phyloP scores from a whole-genome alignment of 352 stramenopile species.

The Thalassiosira hispida region DNA sequence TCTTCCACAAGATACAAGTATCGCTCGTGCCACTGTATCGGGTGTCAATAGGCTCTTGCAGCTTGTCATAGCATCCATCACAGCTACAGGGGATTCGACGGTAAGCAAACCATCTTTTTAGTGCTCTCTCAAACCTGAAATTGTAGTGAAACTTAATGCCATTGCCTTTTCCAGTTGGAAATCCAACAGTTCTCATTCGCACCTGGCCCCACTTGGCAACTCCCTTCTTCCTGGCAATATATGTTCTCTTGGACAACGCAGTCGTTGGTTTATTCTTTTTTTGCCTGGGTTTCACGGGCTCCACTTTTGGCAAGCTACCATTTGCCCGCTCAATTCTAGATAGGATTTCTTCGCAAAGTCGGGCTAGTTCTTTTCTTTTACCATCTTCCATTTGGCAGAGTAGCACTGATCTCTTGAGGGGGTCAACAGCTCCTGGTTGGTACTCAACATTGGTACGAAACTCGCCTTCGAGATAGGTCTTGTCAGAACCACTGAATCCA shows the following conservation, averaged over 20 bases:
- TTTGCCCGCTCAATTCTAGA: not conserved
- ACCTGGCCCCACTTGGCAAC: not conserved
- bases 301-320: not conserved
- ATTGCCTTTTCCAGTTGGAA: not conserved
- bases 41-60: not conserved
- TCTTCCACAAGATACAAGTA: not conserved
- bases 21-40: not conserved
- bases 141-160: not conserved
- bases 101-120: not conserved
- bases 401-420: not conserved
- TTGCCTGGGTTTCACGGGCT: not conserved
- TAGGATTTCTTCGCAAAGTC: not conserved
- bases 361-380: not conserved
- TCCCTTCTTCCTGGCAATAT: not conserved
- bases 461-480: not conserved
- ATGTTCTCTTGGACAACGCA: not conserved
- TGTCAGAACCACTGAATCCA: not conserved
- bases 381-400: constrained; percentile 3
- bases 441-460: not conserved
- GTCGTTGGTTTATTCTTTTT: not conserved
- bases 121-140: not conserved
- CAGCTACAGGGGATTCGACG: not conserved
- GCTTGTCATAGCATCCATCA: not conserved
- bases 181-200: not conserved
- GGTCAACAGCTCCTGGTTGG: not conserved